Percentiles rank a stretch among this genome's conserved stretches.
Conservation (phyloP, 139 green algal species). For the Chlamydomonas sp. region DNA sequence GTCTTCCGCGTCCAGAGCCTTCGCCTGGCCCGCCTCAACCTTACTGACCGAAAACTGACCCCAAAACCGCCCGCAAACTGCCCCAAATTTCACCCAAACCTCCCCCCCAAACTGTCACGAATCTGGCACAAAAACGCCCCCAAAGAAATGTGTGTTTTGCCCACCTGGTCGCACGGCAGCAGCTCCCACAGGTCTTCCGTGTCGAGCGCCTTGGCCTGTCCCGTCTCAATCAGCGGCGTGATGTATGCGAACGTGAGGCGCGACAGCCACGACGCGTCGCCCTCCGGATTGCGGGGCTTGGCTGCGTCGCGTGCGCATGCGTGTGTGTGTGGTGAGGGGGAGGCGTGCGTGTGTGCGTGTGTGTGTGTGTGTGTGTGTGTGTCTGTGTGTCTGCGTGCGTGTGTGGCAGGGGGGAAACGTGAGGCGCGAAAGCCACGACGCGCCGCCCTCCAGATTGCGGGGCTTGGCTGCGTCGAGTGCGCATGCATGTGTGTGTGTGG, state of each 20-base stretch:
- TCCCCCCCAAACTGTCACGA: slow-evolving; percentile 1
- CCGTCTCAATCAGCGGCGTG: slow-evolving; percentile 41
- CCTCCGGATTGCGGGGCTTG: slow-evolving; percentile 50
- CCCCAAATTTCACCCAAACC: background rate
- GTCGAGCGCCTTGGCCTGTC: slow-evolving; percentile 49
- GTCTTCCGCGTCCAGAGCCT: too few relatives aligned
- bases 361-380: too few relatives aligned
- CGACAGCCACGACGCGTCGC: slow-evolving; percentile 43
- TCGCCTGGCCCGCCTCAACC: too few relatives aligned
- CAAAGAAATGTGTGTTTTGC: slow-evolving; percentile 5
- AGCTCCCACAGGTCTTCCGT: slow-evolving; percentile 76
- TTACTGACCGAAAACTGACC: background rate
- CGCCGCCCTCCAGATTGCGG: too few relatives aligned
- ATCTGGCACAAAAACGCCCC: background rate
- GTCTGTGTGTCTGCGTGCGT: too few relatives aligned
- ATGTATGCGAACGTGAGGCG: slow-evolving; percentile 61
- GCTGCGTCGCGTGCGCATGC: too few relatives aligned
- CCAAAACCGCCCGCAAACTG: background rate
- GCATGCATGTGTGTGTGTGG: too few relatives aligned
- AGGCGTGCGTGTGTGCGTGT: too few relatives aligned
- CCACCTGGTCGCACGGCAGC: slow-evolving; percentile 23
- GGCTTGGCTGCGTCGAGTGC: too few relatives aligned
- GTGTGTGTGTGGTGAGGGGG: too few relatives aligned
- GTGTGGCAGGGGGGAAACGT: too few relatives aligned
- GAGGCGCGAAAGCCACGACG: too few relatives aligned